Evolutionary conservation across 441 rosid genomes (phyloP).

Genomic region (Isatis lusitanica): DNA sequence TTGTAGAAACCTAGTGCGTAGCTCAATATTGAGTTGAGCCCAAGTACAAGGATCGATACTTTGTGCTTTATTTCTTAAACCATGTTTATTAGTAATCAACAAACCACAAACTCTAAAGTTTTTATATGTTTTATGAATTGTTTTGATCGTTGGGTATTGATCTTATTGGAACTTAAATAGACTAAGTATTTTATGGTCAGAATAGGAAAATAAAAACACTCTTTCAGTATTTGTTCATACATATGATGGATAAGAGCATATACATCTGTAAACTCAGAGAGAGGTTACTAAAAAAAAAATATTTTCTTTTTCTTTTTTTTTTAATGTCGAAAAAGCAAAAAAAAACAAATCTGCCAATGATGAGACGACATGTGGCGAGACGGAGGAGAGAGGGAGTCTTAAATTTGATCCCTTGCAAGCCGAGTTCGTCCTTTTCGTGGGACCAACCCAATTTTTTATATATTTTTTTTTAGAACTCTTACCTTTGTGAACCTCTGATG

Average conservation of each 20-base stretch:
- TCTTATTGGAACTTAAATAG: not conserved
- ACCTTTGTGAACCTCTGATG: too few species aligned
- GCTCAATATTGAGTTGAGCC: not conserved
- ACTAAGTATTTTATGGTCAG: not conserved
- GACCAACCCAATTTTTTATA: too few species aligned
- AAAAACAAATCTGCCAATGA: too few species aligned
- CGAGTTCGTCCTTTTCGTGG: too few species aligned
- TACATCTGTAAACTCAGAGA: too few species aligned
- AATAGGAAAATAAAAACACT: not conserved
- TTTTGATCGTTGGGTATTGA: constrained; percentile 11
- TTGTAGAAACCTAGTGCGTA: not conserved
- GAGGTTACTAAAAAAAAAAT: too few species aligned
- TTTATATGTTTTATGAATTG: not conserved
- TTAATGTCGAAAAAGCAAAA: too few species aligned
- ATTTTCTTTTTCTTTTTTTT: too few species aligned
- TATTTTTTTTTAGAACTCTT: too few species aligned
- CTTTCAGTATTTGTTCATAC: constrained; percentile 12
- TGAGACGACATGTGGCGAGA: too few species aligned
- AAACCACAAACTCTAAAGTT: not conserved
- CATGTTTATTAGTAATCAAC: constrained; percentile 15
- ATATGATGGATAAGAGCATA: not conserved
- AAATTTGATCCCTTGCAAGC: too few species aligned
- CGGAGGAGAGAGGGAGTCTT: too few species aligned
- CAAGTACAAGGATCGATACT: not conserved
- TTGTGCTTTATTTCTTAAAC: not conserved